A percentile compares a stretch with the other conserved stretches of the same genome.
These are phyloP conservation scores for Pseudogymnoascus sp. DNA, from an alignment of 2,329 filamentous ascomycete species.

Conservation along the genomic window DNA sequence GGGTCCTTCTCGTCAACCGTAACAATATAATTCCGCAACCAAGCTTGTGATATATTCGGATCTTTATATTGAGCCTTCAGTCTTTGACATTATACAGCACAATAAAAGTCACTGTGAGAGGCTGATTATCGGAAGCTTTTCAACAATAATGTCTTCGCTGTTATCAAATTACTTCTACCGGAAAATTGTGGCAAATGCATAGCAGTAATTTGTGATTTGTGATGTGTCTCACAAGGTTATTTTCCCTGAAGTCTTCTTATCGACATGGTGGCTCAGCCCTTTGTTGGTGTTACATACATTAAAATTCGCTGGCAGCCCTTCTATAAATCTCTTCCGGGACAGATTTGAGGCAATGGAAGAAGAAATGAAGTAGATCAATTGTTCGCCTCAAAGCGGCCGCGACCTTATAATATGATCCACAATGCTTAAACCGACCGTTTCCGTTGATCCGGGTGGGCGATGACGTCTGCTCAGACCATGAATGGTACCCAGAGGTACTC, in stretches of 20 bases:
- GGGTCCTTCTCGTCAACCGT: slow-evolving; percentile 6
- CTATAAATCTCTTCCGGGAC: not conserved
- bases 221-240: not conserved
- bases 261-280: not conserved
- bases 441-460: not conserved
- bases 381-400: not conserved
- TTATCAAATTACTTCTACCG: not conserved
- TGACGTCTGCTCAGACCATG: not conserved
- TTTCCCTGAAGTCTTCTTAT: not conserved
- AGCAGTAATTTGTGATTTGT: not conserved
- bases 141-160: not conserved
- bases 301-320: not conserved
- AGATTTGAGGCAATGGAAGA: not conserved
- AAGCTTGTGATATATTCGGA: not conserved
- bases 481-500: slow-evolving; percentile 4
- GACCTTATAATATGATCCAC: slow-evolving; percentile 5
- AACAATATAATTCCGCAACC: not conserved
- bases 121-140: not conserved
- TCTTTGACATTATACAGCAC: not conserved
- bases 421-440: slow-evolving; percentile 5
- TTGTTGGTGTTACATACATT: not conserved
- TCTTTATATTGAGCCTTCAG: not conserved
- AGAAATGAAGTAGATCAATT: not conserved
- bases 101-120: not conserved
- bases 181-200: not conserved